Evolutionary conservation across 768 basidiomycete species (phyloP).

Genomic region (Lentinus tigrinus): DNA sequence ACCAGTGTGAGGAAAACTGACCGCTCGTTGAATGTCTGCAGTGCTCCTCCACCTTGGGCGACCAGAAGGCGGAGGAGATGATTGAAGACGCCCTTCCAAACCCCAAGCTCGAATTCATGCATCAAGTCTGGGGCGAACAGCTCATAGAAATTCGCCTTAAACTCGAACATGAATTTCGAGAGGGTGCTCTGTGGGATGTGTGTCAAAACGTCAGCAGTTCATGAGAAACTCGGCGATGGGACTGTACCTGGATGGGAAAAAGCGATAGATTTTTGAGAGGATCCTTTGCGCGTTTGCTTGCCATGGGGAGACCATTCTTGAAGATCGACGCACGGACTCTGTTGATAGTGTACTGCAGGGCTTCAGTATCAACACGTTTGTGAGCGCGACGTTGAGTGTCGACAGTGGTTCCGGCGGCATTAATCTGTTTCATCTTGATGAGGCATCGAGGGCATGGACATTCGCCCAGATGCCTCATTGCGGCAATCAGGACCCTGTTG

Average conservation of each 20-base stretch:
- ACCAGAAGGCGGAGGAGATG: constrained; percentile 28
- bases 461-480: constrained; percentile 36
- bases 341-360: background rate
- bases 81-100: constrained; percentile 29
- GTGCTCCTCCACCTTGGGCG: background rate
- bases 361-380: background rate
- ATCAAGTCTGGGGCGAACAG: constrained; percentile 32
- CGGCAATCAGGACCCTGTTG: constrained; percentile 34
- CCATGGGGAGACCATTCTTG: background rate
- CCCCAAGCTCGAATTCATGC: constrained; percentile 35
- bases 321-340: background rate
- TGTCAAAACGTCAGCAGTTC: background rate
- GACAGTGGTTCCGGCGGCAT: constrained; percentile 26
- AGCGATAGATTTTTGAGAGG: background rate
- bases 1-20: background rate
- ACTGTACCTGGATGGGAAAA: background rate
- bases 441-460: constrained; percentile 42
- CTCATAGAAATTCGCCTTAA: constrained; percentile 25
- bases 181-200: constrained; percentile 30
- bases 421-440: constrained; percentile 27
- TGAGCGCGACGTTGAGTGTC: background rate
- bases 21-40: background rate
- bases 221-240: background rate
- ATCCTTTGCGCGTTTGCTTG: background rate
- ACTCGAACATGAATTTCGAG: constrained; percentile 15